Conservation (phyloP, 768 basidiomycete genomes). For the Rhodotorula diobovata region DNA sequence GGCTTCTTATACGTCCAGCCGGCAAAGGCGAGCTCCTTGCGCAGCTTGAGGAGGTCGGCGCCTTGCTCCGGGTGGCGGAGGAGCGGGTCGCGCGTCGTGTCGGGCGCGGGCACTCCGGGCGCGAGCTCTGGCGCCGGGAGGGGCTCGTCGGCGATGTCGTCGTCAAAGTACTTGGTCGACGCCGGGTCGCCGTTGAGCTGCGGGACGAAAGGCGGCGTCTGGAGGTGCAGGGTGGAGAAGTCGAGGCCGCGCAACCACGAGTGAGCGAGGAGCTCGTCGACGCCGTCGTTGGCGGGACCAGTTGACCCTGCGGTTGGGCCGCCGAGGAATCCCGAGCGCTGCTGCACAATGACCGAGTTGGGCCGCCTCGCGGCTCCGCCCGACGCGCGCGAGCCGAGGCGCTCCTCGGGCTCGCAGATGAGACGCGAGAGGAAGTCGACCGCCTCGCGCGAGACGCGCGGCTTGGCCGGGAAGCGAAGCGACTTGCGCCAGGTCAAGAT, state of each 20-base stretch:
- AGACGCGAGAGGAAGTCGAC: conserved; percentile 80
- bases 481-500: conserved; percentile 92
- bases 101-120: conserved; percentile 61
- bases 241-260: conserved; percentile 88
- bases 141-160: conserved; percentile 57
- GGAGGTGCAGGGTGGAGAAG: conserved; percentile 77
- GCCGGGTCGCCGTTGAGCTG: conserved; percentile 66
- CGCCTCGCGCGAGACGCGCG: conserved; percentile 78
- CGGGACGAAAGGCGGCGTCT: conserved; percentile 82
- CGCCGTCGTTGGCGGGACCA: conserved; percentile 60
- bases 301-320: conserved; percentile 42
- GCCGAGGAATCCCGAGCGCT: conserved; percentile 67
- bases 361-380: conserved; percentile 62
- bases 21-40: conserved; percentile 82
- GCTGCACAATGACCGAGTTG: conserved; percentile 68
- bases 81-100: conserved; percentile 83
- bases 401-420: conserved; percentile 91
- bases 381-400: conserved; percentile 69
- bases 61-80: conserved; percentile 81
- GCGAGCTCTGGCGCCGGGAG: conserved; percentile 78
- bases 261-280: conserved; percentile 82
- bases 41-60: conserved; percentile 75
- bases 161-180: conserved; percentile 88
- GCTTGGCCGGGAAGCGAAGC: conserved; percentile 77
- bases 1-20: conserved; percentile 40